These are phyloP conservation scores for Scutellaria barbata DNA, from an alignment of 257 asterid species.

Conservation along the genomic window DNA sequence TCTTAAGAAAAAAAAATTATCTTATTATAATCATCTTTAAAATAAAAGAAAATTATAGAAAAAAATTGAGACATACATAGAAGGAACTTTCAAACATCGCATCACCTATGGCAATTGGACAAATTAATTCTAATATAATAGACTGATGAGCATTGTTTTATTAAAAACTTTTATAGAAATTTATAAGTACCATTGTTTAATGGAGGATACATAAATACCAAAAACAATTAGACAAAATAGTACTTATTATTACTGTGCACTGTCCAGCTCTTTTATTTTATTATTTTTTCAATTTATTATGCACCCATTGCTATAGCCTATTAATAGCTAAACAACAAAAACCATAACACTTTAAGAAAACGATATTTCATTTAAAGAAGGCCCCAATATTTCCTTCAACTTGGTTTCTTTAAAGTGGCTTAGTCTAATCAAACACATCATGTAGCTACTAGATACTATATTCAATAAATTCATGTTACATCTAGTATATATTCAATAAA, in stretches of 20 bases:
- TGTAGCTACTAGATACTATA: too few species aligned
- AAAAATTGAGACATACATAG: too few species aligned
- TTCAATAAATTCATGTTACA: too few species aligned
- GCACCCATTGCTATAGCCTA: background rate
- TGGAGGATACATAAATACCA: conserved; percentile 5
- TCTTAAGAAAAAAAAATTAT: too few species aligned
- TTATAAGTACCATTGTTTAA: background rate
- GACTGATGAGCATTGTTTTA: background rate
- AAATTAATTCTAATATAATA: too few species aligned
- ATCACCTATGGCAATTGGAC: too few species aligned
- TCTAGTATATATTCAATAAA: too few species aligned
- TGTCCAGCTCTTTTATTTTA: background rate
- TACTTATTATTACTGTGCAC: conserved; percentile 4
- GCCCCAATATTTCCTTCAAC: background rate
- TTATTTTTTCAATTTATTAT: background rate
- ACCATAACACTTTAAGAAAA: conserved; percentile 5
- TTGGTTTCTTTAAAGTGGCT: too few species aligned
- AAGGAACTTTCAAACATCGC: too few species aligned
- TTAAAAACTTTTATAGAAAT: background rate
- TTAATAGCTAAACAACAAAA: conserved; percentile 28
- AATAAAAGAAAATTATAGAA: too few species aligned
- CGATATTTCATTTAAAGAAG: conserved; percentile 15
- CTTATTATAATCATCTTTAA: too few species aligned
- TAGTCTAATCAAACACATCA: too few species aligned
- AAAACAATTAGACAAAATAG: conserved; percentile 30